A percentile compares a stretch with the other conserved stretches of the same genome.
Evolutionary conservation across 768 basidiomycete species (phyloP).

Genomic region (Candolleomyces eurysporus): DNA sequence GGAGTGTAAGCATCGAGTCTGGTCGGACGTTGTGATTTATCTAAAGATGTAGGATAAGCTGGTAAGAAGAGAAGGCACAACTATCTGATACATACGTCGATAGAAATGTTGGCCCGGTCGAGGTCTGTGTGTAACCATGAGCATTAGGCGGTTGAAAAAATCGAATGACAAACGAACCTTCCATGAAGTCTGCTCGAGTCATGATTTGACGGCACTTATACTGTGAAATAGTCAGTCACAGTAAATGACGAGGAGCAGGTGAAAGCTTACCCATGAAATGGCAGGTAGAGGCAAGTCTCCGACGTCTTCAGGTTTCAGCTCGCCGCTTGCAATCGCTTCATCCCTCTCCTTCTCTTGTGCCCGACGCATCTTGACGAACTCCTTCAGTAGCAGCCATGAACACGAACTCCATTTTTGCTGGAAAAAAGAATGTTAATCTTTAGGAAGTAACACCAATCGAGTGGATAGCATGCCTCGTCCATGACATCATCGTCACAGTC

Average conservation of each 20-base stretch:
- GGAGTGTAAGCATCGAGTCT: conserved; percentile 75
- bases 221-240: conserved; percentile 21
- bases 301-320: conserved; percentile 26
- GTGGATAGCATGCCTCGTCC: conserved; percentile 67
- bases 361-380: conserved; percentile 63
- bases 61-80: too few relatives aligned
- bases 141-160: neutral
- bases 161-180: conserved; percentile 21
- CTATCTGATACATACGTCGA: conserved; percentile 49
- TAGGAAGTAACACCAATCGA: neutral
- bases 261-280: conserved; percentile 54
- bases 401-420: conserved; percentile 83
- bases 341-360: conserved; percentile 45
- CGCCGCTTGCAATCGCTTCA: conserved; percentile 35
- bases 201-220: conserved; percentile 76
- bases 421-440: neutral
- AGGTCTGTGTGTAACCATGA: neutral
- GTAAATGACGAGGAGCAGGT: neutral
- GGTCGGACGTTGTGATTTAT: conserved; percentile 74
- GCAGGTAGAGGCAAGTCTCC: conserved; percentile 55
- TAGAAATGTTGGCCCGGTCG: conserved; percentile 31
- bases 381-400: conserved; percentile 73
- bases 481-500: conserved; percentile 86
- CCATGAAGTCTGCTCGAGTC: conserved; percentile 83
- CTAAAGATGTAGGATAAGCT: conserved; percentile 29